phyloP scores from a whole-genome alignment of 495 filamentous ascomycete species.

The Penicillium paxilli region DNA sequence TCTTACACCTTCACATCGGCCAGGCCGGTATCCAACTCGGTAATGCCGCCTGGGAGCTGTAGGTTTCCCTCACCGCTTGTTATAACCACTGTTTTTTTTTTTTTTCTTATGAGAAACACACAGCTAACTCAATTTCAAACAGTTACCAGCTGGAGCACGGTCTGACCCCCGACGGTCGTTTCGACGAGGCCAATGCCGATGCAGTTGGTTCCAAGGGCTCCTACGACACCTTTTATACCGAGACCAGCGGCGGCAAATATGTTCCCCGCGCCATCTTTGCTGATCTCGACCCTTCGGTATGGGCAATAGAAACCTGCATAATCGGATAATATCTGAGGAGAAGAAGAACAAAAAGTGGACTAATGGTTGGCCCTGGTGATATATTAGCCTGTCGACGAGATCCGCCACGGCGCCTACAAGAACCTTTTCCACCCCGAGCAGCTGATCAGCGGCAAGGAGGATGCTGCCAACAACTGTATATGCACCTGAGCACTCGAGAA shows the following conservation, averaged over 20 bases:
- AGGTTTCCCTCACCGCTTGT: slow-evolving; percentile 55
- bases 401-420: slow-evolving; percentile 78
- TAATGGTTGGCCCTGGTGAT: not conserved
- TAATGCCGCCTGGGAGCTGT: slow-evolving; percentile 95
- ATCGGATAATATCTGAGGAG: slow-evolving; percentile 6
- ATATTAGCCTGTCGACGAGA: slow-evolving; percentile 78
- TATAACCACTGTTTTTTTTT: slow-evolving; percentile 1
- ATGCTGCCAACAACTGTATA: slow-evolving; percentile 87
- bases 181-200: slow-evolving; percentile 59
- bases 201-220: slow-evolving; percentile 66
- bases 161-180: slow-evolving; percentile 72
- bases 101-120: not conserved
- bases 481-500: not conserved
- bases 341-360: not conserved
- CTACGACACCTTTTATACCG: slow-evolving; percentile 89
- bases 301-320: no score
- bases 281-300: slow-evolving; percentile 56
- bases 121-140: not conserved
- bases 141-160: slow-evolving; percentile 94
- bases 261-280: slow-evolving; percentile 73
- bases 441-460: slow-evolving; percentile 88
- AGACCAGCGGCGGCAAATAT: slow-evolving; percentile 84
- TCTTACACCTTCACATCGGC: slow-evolving; percentile 89
- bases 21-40: slow-evolving; percentile 93
- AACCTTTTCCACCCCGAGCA: slow-evolving; percentile 89